Base-by-base conservation (phyloP, 2,329 filamentous ascomycete species). In the Trichophyton verrucosum region DNA sequence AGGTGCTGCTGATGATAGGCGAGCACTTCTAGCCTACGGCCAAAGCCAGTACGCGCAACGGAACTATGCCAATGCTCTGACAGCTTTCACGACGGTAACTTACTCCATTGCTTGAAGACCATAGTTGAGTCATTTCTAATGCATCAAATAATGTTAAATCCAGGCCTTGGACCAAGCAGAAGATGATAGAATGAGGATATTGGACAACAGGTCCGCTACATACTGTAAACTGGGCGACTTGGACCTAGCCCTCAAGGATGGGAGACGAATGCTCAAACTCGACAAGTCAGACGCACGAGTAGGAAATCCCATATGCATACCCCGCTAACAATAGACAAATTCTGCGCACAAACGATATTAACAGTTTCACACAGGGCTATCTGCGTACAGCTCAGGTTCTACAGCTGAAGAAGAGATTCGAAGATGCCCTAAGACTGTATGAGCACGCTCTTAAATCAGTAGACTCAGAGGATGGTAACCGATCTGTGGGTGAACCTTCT, bases 381-480 rank as follows among this genome's bases (percentile, higher is more conserved):
- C 68, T 85, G 30, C 79, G 82, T 59, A 80, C 79, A 27, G 81
- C 77, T 2, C 79, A 78, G 61, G 68, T 76, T 4, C 72, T 78
- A 27, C 64, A 73, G 9, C 63, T 75, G 62, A 77, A 80, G 71
- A 74, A 76, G 9, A 82, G 81, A 66, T 68, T 72, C 1, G 75
- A 78, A n/a, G 77, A 76, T 24, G 83, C 83, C 4, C 66, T 82
- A 11, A 76, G 78, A 9, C 77, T 84, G 24, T 85, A 84, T 69
- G 75, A 78, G 27, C 80, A 82, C 67, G 83, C 81, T n/a, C 71
- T 85, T 64, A 80, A 79, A 63, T 76, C 73, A 53, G 73, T 84
- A 20, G 72, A 76, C 8, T 67, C 72, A n/a, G 68, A 73, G 33
- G 72, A 77, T 60, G 63, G 68, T 7, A 64, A 68, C 20, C 68